A percentile compares a stretch with the other conserved stretches of the same genome.
phyloP scores from a whole-genome alignment of 768 basidiomycete genomes.

The Calvatia gigantea region DNA sequence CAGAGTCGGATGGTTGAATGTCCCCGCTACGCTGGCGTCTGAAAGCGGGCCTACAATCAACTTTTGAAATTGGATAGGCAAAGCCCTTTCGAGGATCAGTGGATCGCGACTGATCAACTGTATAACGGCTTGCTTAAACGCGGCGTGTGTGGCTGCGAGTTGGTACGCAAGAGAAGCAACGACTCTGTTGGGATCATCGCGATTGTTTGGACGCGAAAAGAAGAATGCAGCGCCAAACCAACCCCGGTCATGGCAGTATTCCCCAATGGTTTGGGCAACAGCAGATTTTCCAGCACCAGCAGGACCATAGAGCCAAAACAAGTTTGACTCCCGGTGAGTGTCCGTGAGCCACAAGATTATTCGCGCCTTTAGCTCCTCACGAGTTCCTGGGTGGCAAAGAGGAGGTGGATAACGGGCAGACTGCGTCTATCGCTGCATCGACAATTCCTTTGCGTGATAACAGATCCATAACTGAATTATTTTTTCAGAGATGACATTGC shows the following conservation, averaged over 20 bases:
- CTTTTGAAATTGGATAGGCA: background rate
- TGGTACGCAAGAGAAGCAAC: slow-evolving; percentile 8
- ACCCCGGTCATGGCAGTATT: background rate
- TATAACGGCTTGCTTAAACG: background rate
- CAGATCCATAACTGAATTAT: background rate
- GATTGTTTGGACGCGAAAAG: slow-evolving; percentile 1
- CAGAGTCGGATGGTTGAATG: background rate
- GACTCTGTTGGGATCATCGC: background rate
- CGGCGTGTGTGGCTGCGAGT: background rate
- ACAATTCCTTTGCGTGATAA: background rate
- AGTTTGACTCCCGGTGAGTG: background rate
- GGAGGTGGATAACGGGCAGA: background rate
- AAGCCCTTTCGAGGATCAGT: background rate
- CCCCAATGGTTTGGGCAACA: background rate
- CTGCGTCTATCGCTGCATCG: background rate
- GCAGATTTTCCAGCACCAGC: slow-evolving; percentile 10
- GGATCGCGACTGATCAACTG: background rate
- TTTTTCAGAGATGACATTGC: no score
- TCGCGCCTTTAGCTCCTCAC: background rate
- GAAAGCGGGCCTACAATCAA: slow-evolving; percentile 1
- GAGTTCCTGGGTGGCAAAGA: background rate
- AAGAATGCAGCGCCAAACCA: background rate
- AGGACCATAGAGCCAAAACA: slow-evolving; percentile 6
- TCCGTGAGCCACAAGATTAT: background rate
- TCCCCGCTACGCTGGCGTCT: no score